phyloP scores from a whole-genome alignment of 2,329 filamentous ascomycete species.

The Bertia moriformis region DNA sequence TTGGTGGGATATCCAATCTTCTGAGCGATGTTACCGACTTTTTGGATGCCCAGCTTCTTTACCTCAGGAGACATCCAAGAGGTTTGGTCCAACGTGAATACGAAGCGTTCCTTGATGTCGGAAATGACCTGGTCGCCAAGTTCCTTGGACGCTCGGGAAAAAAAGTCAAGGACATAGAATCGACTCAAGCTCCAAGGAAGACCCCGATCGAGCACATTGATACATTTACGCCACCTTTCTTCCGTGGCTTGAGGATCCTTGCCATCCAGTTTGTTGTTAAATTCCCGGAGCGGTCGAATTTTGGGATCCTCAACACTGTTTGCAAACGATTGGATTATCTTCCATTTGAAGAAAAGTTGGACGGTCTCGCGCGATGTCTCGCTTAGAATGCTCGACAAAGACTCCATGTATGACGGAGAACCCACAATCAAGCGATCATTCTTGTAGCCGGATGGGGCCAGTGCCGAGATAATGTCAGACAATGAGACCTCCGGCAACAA shows the following conservation, averaged over 20 bases:
- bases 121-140: conserved; percentile 57
- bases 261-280: conserved; percentile 44
- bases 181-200: conserved; percentile 56
- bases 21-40: conserved; percentile 51
- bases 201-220: conserved; percentile 37
- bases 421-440: conserved; percentile 39
- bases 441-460: conserved; percentile 33
- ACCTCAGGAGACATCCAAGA: conserved; percentile 53
- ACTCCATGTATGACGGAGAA: conserved; percentile 44
- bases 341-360: conserved; percentile 51
- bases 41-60: conserved; percentile 42
- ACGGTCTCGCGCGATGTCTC: conserved; percentile 37
- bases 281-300: conserved; percentile 41
- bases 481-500: conserved; percentile 42
- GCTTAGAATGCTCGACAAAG: conserved; percentile 37
- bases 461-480: conserved; percentile 29
- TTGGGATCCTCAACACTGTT: conserved; percentile 40
- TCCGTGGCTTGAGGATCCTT: conserved; percentile 45
- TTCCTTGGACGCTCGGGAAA: conserved; percentile 49
- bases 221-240: conserved; percentile 55
- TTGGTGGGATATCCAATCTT: conserved; percentile 55
- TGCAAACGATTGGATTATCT: conserved; percentile 37
- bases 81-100: conserved; percentile 23
- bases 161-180: conserved; percentile 57
- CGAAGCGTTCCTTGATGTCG: conserved; percentile 55